phyloP scores from a whole-genome alignment of 305 asterid species.

The Fraxinus latifolia region DNA sequence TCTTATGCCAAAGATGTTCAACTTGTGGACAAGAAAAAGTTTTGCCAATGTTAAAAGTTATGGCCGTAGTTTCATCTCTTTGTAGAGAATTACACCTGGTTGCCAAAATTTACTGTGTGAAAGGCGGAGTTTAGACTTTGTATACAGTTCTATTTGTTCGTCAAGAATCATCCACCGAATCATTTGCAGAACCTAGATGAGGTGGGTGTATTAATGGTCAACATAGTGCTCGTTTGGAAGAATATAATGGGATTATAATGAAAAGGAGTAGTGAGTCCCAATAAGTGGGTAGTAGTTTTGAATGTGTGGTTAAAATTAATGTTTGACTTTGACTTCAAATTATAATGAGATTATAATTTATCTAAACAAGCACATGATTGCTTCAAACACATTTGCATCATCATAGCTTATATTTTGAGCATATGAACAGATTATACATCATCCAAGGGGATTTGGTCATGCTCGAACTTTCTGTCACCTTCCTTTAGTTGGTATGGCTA shows the following conservation, averaged over 20 bases:
- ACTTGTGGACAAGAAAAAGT: background rate
- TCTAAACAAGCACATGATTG: background rate
- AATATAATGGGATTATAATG: background rate
- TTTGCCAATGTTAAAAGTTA: background rate
- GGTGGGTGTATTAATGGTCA: background rate
- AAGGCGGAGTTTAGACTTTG: background rate
- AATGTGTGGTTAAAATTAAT: background rate
- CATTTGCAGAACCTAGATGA: background rate
- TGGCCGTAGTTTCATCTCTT: background rate
- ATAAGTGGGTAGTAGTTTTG: background rate
- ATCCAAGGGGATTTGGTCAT: constrained; percentile 2
- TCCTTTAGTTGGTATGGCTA: constrained; percentile 9
- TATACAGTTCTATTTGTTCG: background rate
- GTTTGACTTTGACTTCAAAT: no score
- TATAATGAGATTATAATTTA: no score
- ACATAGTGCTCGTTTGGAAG: background rate
- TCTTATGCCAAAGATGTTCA: background rate
- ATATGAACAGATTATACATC: background rate
- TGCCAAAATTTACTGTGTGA: background rate
- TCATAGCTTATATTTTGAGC: background rate
- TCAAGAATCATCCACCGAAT: background rate
- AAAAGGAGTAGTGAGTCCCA: background rate
- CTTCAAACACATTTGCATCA: background rate
- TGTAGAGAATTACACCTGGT: background rate
- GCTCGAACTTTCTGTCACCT: constrained; percentile 17